Evolutionary conservation across 768 basidiomycete genomes (phyloP), one percentile per base, ranked within the genome.

Genomic region (Naganishia kalamii): DNA sequence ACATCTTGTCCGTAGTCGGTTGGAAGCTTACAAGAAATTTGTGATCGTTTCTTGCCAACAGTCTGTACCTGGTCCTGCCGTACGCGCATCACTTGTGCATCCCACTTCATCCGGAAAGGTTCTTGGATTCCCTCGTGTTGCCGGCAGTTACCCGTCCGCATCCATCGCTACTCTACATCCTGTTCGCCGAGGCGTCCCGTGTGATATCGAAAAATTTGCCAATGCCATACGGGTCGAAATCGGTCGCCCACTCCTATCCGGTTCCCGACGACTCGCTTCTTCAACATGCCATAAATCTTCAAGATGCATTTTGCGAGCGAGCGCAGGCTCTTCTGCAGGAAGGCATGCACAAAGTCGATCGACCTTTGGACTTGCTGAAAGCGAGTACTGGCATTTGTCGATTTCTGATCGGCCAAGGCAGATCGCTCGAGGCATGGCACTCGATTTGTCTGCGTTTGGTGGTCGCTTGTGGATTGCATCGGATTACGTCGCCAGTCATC

Each of bases 341-440:
- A 5, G 75, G 71, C 0, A 71, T 77, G 13, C 66, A 70, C 11
- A 62, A 48, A n/a, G 71, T 73, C 30, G 74, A 77, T 47, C 49
- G 72, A 40, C 69, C 72, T 13, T 72, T 72, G 44, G 74, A 77
- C 46, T 65, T 77, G 3, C 54, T 66, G n/a, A 67, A 72, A 40
- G 75, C 75, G 0, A 66, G 71, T 4, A 61, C 72, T 6, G 75
- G 72, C 4, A 74, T 77, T 37, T 67, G 72, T 13, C 65, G 72
- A 46, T 68, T 70, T 43, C 67, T 77, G 2, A 70, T 71, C 52
- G 49, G 61, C 10, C 51, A 69, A 17, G 75, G 75, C 12, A 69
- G 73, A 35, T 72, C 74, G 64, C 71, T 74, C 51, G 74, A 77
- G 62, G 75, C 74, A 1, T 75, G 71, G 71, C 73, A 70, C 49